Conservation (phyloP, 805 yeast species). For the Kregervanrija pseudodelftensis region DNA sequence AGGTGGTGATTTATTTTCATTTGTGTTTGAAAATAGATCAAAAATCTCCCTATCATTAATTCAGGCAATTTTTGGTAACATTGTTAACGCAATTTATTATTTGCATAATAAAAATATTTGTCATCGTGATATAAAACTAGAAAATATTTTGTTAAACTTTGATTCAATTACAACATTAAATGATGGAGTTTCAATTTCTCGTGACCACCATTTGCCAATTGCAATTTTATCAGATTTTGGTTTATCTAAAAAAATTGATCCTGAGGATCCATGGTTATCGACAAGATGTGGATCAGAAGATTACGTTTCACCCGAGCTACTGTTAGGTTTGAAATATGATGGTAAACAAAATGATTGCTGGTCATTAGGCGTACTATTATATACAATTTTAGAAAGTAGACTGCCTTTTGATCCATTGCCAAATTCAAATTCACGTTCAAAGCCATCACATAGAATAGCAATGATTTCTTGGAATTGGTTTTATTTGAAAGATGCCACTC, state of each 20-base stretch:
- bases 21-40: slow-evolving; percentile 40
- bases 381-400: slow-evolving; percentile 75
- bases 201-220: slow-evolving; percentile 18
- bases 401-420: slow-evolving; percentile 91
- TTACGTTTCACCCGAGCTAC: slow-evolving; percentile 89
- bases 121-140: slow-evolving; percentile 89
- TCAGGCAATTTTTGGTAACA: slow-evolving; percentile 61
- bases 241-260: slow-evolving; percentile 61
- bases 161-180: slow-evolving; percentile 28
- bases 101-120: slow-evolving; percentile 64
- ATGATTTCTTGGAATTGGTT: slow-evolving; percentile 90
- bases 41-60: slow-evolving; percentile 42
- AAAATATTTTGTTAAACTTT: slow-evolving; percentile 54
- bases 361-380: slow-evolving; percentile 91
- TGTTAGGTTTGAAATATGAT: slow-evolving; percentile 86
- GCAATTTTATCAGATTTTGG: slow-evolving; percentile 85
- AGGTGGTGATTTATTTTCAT: slow-evolving; percentile 81
- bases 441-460: slow-evolving; percentile 84
- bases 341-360: slow-evolving; percentile 90
- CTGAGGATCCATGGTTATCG: slow-evolving; percentile 54
- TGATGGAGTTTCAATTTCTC: slow-evolving; percentile 1
- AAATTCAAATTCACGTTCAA: slow-evolving; percentile 37
- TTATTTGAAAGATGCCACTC: slow-evolving; percentile 30
- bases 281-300: slow-evolving; percentile 97
- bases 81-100: slow-evolving; percentile 61